Conservation (phyloP, 352 stramenopile genomes). For the Globisporangium paroecandrum region DNA sequence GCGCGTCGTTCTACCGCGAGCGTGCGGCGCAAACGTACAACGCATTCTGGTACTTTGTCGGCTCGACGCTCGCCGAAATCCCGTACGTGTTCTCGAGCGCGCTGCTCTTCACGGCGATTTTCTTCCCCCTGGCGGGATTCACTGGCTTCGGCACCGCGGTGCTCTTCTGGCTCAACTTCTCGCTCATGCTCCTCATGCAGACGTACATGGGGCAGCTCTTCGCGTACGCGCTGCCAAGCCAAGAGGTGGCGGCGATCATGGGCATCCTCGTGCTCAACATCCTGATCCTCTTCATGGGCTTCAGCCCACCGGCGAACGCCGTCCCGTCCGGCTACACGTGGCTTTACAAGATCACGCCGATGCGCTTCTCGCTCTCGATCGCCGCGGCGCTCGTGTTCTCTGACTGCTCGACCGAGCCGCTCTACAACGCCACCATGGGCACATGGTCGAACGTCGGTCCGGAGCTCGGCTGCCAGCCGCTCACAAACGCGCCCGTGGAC, state of each 20-base stretch:
- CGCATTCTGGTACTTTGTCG: constrained; percentile 45
- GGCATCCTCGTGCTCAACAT: constrained; percentile 33
- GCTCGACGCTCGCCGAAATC: background rate
- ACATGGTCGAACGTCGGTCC: constrained; percentile 1
- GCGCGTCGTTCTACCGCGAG: constrained; percentile 88
- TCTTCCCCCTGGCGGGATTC: constrained; percentile 62
- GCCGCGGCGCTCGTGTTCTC: background rate
- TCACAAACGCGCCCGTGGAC: background rate
- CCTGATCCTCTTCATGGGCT: constrained; percentile 44
- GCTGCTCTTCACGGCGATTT: constrained; percentile 42
- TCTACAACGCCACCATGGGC: background rate
- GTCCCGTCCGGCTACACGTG: constrained; percentile 24
- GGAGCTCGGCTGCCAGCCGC: constrained; percentile 5
- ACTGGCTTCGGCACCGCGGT: constrained; percentile 24
- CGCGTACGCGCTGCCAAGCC: constrained; percentile 34
- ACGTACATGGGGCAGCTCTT: constrained; percentile 73
- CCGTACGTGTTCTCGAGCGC: background rate
- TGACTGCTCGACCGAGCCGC: background rate
- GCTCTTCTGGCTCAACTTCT: constrained; percentile 68
- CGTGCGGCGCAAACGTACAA: constrained; percentile 80
- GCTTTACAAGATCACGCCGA: constrained; percentile 1
- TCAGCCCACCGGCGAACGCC: constrained; percentile 23
- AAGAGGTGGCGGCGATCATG: constrained; percentile 27
- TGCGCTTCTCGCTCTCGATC: background rate
- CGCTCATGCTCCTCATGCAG: constrained; percentile 40